Evolutionary conservation across 768 basidiomycete species (phyloP).

Genomic region (Infundibulicybe gibba): DNA sequence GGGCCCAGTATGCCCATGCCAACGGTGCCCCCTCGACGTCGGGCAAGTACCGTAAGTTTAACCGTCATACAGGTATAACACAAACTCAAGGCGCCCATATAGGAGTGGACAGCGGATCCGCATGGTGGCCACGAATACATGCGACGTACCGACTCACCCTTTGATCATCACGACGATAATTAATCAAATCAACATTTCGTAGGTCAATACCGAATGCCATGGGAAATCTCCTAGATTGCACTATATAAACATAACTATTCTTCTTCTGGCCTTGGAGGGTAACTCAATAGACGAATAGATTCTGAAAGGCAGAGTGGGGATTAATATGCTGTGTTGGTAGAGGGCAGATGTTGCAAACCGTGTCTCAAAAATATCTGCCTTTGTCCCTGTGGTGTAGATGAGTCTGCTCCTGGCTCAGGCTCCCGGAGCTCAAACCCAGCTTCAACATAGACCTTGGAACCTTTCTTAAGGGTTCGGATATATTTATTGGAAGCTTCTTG

Average conservation of each 20-base stretch:
- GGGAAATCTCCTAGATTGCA: too few relatives aligned
- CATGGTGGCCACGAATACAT: conserved; percentile 20
- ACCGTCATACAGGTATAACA: neutral
- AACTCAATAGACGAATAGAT: conserved; percentile 43
- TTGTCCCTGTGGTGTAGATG: conserved; percentile 65
- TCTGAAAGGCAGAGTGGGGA: conserved; percentile 33
- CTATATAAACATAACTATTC: neutral
- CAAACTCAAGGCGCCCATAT: conserved; percentile 3
- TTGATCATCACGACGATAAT: conserved; percentile 30
- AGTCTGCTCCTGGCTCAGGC: conserved; percentile 61
- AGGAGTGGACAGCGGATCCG: conserved; percentile 33
- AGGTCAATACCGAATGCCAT: too few relatives aligned
- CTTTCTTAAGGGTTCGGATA: conserved; percentile 63
- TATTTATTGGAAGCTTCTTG: conserved; percentile 55
- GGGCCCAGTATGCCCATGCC: conserved; percentile 31
- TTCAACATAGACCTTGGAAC: conserved; percentile 78
- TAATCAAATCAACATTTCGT: conserved; percentile 6
- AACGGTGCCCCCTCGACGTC: conserved; percentile 11
- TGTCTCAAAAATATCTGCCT: conserved; percentile 82
- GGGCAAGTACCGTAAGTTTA: conserved; percentile 23
- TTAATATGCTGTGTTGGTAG: neutral
- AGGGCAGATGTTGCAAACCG: conserved; percentile 38
- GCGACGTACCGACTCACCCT: conserved; percentile 34
- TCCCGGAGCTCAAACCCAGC: conserved; percentile 75
- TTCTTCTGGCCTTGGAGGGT: conserved; percentile 16